phyloP scores from a whole-genome alignment of 441 rosid genomes.

The Erodium chrysanthum region DNA sequence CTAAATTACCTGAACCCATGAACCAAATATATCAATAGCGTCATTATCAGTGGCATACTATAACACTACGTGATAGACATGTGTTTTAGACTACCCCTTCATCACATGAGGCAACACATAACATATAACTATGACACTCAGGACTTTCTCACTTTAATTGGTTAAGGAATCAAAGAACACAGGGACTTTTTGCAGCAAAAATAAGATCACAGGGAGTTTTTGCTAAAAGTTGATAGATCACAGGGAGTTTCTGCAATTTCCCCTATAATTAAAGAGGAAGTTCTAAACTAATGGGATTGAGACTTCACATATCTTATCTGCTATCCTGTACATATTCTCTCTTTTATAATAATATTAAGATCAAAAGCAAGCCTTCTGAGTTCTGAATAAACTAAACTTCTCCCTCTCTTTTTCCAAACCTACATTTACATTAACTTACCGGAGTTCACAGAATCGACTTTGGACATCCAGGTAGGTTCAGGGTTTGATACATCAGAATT shows the following conservation, averaged over 20 bases:
- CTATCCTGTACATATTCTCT: not conserved
- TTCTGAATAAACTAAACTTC: not conserved
- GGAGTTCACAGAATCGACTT: slow-evolving; percentile 23
- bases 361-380: slow-evolving; percentile 1
- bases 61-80: not conserved
- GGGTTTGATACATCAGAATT: slow-evolving; percentile 35
- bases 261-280: not conserved
- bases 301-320: not conserved
- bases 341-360: not conserved
- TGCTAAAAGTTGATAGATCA: no score
- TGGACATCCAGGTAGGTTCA: slow-evolving; percentile 23
- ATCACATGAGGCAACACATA: slow-evolving; percentile 6
- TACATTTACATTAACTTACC: slow-evolving; percentile 24
- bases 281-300: not conserved
- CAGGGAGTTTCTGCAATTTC: no score
- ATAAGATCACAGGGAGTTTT: no score
- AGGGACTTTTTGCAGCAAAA: no score
- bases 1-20: not conserved
- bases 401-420: not conserved
- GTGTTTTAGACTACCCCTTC: not conserved
- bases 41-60: not conserved
- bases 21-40: slow-evolving; percentile 6
- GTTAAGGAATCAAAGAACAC: no score
- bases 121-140: not conserved
- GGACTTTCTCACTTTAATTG: not conserved